These are phyloP conservation scores for Sclerotinia borealis DNA, from an alignment of 2,329 filamentous ascomycete species.

Conservation along the genomic window DNA sequence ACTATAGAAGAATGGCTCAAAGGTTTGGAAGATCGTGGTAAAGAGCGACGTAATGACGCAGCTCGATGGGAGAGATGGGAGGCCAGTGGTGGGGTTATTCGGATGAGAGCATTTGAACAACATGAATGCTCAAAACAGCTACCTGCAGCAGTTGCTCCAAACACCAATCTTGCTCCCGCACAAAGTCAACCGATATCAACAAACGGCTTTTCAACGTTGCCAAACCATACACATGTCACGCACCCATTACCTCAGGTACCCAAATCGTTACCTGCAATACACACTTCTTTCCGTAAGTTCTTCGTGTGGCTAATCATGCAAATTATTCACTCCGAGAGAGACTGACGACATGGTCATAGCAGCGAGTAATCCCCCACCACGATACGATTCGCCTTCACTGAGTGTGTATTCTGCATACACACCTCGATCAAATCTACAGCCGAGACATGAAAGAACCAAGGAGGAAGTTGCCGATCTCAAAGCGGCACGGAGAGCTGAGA, in stretches of 20 bases:
- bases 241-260: constrained; percentile 9
- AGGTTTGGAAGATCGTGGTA: constrained; percentile 60
- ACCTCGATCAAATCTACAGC: constrained; percentile 23
- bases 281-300: constrained; percentile 15
- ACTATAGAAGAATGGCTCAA: constrained; percentile 74
- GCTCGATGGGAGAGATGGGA: constrained; percentile 71
- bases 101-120: constrained; percentile 19
- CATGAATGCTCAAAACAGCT: constrained; percentile 13
- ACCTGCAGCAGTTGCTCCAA: neutral
- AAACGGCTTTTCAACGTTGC: neutral
- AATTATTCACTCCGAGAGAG: neutral
- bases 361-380: constrained; percentile 22
- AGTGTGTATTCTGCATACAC: constrained; percentile 25
- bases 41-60: constrained; percentile 52
- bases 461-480: constrained; percentile 60
- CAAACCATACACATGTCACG: neutral
- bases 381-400: constrained; percentile 30
- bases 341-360: constrained; percentile 12
- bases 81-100: constrained; percentile 31
- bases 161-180: neutral
- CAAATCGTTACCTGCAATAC: constrained; percentile 14
- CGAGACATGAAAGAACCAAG: constrained; percentile 47
- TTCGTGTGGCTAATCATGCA: neutral
- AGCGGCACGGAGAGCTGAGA: constrained; percentile 58
- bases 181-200: neutral